These are phyloP conservation scores for Sporothrix curviconia DNA, from an alignment of 2,329 filamentous ascomycete species.

Conservation along the genomic window DNA sequence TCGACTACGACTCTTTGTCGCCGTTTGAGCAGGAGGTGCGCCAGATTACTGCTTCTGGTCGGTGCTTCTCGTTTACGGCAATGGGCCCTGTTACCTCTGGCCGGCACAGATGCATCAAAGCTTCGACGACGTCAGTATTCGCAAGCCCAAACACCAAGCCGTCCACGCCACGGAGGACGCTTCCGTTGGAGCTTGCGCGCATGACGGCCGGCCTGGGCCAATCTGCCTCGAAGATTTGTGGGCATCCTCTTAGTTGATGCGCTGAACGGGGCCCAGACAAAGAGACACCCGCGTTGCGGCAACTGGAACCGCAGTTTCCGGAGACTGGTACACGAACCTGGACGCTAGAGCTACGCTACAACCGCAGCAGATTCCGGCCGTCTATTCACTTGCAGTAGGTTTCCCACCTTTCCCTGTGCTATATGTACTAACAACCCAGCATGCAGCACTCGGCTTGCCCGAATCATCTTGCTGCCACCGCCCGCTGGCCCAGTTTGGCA, in stretches of 20 bases:
- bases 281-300: slow-evolving; percentile 2
- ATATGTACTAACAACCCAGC: neutral
- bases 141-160: neutral
- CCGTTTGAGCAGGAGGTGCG: slow-evolving; percentile 1
- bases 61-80: slow-evolving; percentile 12
- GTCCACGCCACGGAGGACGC: too few species aligned
- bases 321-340: slow-evolving; percentile 8
- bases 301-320: slow-evolving; percentile 7
- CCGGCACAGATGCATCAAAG: slow-evolving; percentile 7
- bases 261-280: slow-evolving; percentile 8
- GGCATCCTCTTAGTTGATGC: slow-evolving; percentile 10
- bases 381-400: slow-evolving; percentile 8
- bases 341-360: slow-evolving; percentile 8
- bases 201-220: slow-evolving; percentile 10
- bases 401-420: neutral
- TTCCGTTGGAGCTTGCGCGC: neutral
- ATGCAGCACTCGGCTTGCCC: slow-evolving; percentile 17
- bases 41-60: slow-evolving; percentile 13
- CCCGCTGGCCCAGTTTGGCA: slow-evolving; percentile 12
- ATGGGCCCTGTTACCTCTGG: slow-evolving; percentile 12
- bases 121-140: slow-evolving; percentile 4
- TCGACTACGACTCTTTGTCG: neutral
- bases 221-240: slow-evolving; percentile 7
- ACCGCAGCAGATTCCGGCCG: slow-evolving; percentile 10
- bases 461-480: slow-evolving; percentile 14